These are phyloP conservation scores for Fusarium hostae DNA, from an alignment of 2,329 filamentous ascomycete genomes.

Conservation along the genomic window DNA sequence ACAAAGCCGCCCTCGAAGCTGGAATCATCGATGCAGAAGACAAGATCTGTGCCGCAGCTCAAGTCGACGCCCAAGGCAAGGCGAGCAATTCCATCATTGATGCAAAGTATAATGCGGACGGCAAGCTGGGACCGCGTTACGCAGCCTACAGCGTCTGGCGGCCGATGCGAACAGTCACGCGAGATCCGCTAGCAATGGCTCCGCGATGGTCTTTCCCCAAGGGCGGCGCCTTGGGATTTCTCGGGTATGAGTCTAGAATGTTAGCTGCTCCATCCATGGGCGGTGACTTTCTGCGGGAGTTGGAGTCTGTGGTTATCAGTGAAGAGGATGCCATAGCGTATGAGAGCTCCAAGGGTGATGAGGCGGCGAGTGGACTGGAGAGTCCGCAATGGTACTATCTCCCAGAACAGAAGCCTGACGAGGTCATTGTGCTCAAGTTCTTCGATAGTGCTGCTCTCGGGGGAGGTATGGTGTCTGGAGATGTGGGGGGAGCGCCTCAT, in stretches of 20 bases:
- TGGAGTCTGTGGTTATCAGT: background rate
- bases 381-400: background rate
- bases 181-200: background rate
- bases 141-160: background rate
- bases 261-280: background rate
- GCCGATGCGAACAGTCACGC: background rate
- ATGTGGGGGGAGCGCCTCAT: too few species aligned
- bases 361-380: background rate
- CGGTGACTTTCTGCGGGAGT: background rate
- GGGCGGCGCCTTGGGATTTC: background rate
- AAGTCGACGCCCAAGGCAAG: background rate
- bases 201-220: background rate
- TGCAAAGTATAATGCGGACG: background rate
- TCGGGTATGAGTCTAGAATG: background rate
- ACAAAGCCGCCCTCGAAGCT: background rate
- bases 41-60: background rate
- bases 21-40: background rate
- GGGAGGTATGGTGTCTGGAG: too few species aligned
- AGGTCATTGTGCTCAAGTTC: background rate
- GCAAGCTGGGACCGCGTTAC: background rate
- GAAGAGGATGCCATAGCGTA: background rate
- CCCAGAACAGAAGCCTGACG: background rate
- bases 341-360: background rate
- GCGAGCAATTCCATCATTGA: background rate
- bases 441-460: too few species aligned